Evolutionary conservation across 2,329 filamentous ascomycete genomes (phyloP).

Genomic region (Colletotrichum australisinense): DNA sequence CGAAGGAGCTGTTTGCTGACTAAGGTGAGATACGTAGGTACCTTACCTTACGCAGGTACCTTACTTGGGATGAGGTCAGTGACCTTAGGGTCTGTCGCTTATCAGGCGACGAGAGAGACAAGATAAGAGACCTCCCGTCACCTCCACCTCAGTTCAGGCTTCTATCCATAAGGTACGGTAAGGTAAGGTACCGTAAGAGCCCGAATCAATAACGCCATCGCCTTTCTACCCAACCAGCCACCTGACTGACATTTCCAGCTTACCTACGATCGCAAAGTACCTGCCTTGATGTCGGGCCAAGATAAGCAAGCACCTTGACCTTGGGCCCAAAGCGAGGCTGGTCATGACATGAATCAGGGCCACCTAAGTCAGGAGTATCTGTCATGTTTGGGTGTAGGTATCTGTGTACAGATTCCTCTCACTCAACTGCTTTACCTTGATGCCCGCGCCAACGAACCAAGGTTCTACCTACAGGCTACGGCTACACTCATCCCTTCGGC

Average conservation of each 20-base stretch:
- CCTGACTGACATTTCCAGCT: not conserved
- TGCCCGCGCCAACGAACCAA: no score
- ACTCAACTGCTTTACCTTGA: no score
- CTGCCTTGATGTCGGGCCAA: not conserved
- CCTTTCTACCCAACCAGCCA: not conserved
- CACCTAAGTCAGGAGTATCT: not conserved
- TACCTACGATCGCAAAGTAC: not conserved
- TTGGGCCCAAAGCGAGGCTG: not conserved
- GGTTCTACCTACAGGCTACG: no score
- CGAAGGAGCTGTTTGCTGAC: not conserved
- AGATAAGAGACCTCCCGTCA: not conserved
- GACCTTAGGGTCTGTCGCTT: not conserved
- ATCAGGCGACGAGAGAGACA: not conserved
- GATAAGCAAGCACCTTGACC: not conserved
- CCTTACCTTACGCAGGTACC: not conserved
- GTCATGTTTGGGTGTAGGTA: not conserved
- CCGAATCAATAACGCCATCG: not conserved
- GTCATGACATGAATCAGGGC: not conserved
- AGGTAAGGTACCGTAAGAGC: not conserved
- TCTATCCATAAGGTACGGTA: no score
- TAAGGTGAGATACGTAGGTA: not conserved
- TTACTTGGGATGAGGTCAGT: not conserved
- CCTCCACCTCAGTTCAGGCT: no score
- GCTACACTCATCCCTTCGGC: not conserved
- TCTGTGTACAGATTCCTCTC: no score